These are phyloP conservation scores for Berkeleyomyces basicola DNA, from an alignment of 2,329 filamentous ascomycete genomes.

Conservation along the genomic window DNA sequence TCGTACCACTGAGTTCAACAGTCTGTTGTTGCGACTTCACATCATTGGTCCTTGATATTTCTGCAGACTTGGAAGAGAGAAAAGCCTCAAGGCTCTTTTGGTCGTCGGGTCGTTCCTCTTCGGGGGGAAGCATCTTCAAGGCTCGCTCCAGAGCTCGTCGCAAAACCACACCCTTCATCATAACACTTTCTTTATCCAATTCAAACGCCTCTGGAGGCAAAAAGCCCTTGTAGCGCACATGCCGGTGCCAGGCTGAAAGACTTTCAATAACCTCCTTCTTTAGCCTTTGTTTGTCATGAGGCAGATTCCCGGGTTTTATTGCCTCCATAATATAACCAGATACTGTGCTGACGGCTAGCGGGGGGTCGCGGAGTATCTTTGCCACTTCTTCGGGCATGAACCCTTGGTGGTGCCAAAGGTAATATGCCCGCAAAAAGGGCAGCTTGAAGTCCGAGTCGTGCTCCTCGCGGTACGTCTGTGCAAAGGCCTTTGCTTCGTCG, in stretches of 20 bases:
- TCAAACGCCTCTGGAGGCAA: conserved; percentile 5
- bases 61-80: neutral
- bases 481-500: neutral
- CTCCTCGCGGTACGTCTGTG: neutral
- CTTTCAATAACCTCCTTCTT: conserved; percentile 26
- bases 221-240: conserved; percentile 9
- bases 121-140: conserved; percentile 4
- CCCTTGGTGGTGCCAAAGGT: conserved; percentile 43
- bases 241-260: conserved; percentile 10
- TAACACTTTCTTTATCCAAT: conserved; percentile 3
- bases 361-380: conserved; percentile 40
- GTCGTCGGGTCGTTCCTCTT: neutral
- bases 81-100: neutral
- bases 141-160: conserved; percentile 4
- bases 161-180: conserved; percentile 5
- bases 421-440: conserved; percentile 39
- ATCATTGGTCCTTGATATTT: neutral
- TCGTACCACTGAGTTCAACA: neutral
- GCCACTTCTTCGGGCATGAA: conserved; percentile 35
- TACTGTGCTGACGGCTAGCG: conserved; percentile 39
- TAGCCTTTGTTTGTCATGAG: conserved; percentile 31
- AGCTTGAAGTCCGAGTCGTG: neutral
- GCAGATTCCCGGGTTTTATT: conserved; percentile 33
- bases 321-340: conserved; percentile 41
- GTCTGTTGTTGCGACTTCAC: neutral